Base-by-base conservation (phyloP, 208 protist species). In the Crithidia expoeki region DNA sequence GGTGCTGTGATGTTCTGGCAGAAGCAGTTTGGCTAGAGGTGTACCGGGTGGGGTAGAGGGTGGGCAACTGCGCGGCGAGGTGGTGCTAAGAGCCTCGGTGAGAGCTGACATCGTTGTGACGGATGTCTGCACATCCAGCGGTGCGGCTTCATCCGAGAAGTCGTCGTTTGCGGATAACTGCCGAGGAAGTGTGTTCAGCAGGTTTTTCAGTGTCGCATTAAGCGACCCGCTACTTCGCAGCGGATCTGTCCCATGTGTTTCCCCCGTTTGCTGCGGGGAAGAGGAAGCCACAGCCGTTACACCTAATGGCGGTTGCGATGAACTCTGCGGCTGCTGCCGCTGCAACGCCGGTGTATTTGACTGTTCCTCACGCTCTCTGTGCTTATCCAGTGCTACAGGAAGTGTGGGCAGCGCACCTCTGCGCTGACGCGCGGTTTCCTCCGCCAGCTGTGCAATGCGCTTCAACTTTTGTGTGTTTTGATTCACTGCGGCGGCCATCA, bases 391-490 rank as follows among this genome's bases (percentile, higher is more conserved):
- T n/a, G 16, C 12, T 17, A 47, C n/a, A 4, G 42, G 42, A 4
- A 17, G 42, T 17, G 42, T 47, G 9, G 42, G 42, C 3, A 17
- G 5, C 14, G 14, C 16, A n/a, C 16, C 50, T 25, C 4, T 66
- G 11, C 51, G 61, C 32, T 67, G 5, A 17, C 32, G 30, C 33
- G 38, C 42, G 3, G 47, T 59, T 5, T 30, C 27, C 27, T 63
- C 63, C 2, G 32, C 59, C 2, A 76, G 64, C 52, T 58, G 21
- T 28, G 50, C 46, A 10, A 83, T 66, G 19, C 30, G 69, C 23
- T 25, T 55, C 53, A 88, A 49, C 65, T 83, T 88, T 30, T 73
- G 53, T 1, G 65, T 72, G 49, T 84, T 75, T 25, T 77, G 47
- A 4, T 58, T 61, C 50, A 77, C 56, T 2, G 75, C 79, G 1